A percentile compares a stretch with the other conserved stretches of the same genome.
phyloP scores from a whole-genome alignment of 1,284 basidiomycete species.

The Meripilus lineatus region DNA sequence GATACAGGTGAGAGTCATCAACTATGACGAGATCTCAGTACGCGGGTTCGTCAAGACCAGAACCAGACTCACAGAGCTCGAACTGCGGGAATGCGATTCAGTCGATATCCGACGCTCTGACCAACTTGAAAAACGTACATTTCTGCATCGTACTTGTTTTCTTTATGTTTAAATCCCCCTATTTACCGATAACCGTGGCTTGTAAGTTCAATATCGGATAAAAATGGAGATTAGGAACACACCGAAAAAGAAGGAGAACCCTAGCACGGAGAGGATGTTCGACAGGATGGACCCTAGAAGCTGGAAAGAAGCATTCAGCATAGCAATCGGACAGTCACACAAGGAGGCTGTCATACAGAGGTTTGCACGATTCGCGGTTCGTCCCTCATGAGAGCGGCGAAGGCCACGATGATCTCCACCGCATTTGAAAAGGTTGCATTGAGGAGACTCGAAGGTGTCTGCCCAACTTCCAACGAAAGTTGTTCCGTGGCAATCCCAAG shows the following conservation, averaged over 20 bases:
- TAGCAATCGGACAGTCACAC: not conserved
- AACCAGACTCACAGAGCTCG: too few relatives aligned
- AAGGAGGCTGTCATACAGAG: conserved; percentile 45
- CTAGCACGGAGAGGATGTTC: conserved; percentile 86
- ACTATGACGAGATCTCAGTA: conserved; percentile 30
- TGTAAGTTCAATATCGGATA: conserved; percentile 72
- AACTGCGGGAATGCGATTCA: too few relatives aligned
- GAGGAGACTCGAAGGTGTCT: conserved; percentile 80
- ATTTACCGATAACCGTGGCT: too few relatives aligned
- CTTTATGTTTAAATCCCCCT: too few relatives aligned
- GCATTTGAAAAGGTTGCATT: conserved; percentile 85
- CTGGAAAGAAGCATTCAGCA: conserved; percentile 28
- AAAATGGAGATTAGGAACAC: too few relatives aligned
- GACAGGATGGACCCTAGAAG: conserved; percentile 83
- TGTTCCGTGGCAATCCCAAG: conserved; percentile 88
- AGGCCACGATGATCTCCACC: conserved; percentile 82
- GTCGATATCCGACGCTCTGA: conserved; percentile 3
- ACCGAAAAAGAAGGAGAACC: conserved; percentile 85
- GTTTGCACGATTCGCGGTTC: conserved; percentile 86
- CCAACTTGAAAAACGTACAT: conserved; percentile 37
- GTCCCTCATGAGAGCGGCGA: conserved; percentile 79
- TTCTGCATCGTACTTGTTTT: too few relatives aligned
- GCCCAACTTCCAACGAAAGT: conserved; percentile 72
- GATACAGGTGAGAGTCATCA: conserved; percentile 88
- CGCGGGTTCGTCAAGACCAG: conserved; percentile 11